These are phyloP conservation scores for Tolypocladium album DNA, from an alignment of 2,329 filamentous ascomycete genomes.

Conservation along the genomic window DNA sequence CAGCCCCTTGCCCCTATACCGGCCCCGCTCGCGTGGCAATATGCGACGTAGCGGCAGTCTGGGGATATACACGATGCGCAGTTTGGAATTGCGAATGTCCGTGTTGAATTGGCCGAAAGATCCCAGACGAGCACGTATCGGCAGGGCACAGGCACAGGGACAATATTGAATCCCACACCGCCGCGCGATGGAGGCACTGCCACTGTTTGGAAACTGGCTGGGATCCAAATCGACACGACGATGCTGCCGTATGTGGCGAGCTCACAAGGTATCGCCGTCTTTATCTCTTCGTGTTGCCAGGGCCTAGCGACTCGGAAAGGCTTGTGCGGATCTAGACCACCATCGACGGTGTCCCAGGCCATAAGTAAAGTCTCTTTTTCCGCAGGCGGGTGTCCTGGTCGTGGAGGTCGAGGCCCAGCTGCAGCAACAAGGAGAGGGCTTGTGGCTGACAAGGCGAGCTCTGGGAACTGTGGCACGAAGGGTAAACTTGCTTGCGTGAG, in stretches of 20 bases:
- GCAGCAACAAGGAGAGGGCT: constrained; percentile 26
- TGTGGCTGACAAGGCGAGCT: constrained; percentile 27
- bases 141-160: constrained; percentile 18
- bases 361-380: constrained; percentile 25
- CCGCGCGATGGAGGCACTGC: constrained; percentile 14
- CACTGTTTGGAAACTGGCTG: constrained; percentile 23
- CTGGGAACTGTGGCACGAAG: constrained; percentile 25
- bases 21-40: constrained; percentile 23
- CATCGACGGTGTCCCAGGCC: constrained; percentile 25
- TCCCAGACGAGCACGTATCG: constrained; percentile 29
- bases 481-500: constrained; percentile 23
- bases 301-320: constrained; percentile 25
- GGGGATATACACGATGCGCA: constrained; percentile 25
- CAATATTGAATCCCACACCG: constrained; percentile 19
- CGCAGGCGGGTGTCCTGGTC: constrained; percentile 24
- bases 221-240: constrained; percentile 29
- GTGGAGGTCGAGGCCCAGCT: constrained; percentile 26
- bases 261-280: constrained; percentile 25
- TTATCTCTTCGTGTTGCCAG: constrained; percentile 26
- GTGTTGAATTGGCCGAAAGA: constrained; percentile 23
- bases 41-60: constrained; percentile 28
- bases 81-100: constrained; percentile 27
- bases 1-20: constrained; percentile 20
- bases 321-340: constrained; percentile 11
- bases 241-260: constrained; percentile 26